These are phyloP conservation scores for Hermanozyma aechmeae DNA, from an alignment of 805 yeast species.

Conservation along the genomic window DNA sequence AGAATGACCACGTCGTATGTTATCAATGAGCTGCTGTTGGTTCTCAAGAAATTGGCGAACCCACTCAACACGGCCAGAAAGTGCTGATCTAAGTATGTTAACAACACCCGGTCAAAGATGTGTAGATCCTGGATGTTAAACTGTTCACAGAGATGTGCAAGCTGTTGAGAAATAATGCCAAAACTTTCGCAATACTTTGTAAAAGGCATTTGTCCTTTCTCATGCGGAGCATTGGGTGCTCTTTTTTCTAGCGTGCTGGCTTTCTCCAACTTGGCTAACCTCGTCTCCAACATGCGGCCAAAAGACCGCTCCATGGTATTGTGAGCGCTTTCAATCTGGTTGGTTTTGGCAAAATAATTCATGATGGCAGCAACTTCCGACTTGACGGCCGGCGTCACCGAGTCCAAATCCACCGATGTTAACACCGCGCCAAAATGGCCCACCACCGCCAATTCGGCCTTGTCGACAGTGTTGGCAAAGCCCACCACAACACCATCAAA, in stretches of 20 bases:
- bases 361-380: constrained; percentile 6
- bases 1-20: constrained; percentile 20
- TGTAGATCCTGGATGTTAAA: no score
- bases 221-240: constrained; percentile 37
- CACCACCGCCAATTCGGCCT: constrained; percentile 47
- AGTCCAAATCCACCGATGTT: constrained; percentile 8
- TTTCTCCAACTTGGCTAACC: constrained; percentile 27
- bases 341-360: constrained; percentile 5
- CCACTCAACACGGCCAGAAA: constrained; percentile 43
- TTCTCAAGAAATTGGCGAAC: constrained; percentile 36
- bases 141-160: no score
- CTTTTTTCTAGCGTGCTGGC: constrained; percentile 34
- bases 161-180: no score
- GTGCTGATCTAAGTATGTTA: no score
- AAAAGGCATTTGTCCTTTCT: constrained; percentile 57
- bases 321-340: constrained; percentile 6
- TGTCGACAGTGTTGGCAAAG: constrained; percentile 44
- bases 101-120: no score
- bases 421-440: constrained; percentile 31
- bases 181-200: no score
- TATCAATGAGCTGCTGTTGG: constrained; percentile 17
- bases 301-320: constrained; percentile 8
- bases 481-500: constrained; percentile 63
- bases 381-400: constrained; percentile 3
- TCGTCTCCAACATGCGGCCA: constrained; percentile 2